Evolutionary conservation across 2,329 filamentous ascomycete species (phyloP).

Genomic region (Beauveria sp.): DNA sequence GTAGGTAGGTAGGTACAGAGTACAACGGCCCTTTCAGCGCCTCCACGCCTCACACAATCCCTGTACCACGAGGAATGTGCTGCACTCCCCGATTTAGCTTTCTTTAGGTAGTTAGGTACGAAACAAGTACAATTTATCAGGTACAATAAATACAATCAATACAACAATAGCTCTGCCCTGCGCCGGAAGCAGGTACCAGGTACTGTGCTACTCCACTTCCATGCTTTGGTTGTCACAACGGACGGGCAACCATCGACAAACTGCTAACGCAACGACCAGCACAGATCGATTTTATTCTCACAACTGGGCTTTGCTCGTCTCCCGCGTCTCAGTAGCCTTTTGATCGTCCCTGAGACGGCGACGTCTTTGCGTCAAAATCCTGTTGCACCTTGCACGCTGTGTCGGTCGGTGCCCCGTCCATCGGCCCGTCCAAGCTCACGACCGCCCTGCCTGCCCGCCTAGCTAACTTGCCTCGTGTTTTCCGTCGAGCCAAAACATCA

Average conservation of each 20-base stretch:
- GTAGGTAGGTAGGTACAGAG: not conserved
- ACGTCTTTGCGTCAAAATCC: not conserved
- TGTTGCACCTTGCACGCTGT: not conserved
- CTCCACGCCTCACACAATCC: too few relatives aligned
- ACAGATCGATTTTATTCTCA: not conserved
- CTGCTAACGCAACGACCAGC: not conserved
- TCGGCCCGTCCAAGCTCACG: slow-evolving; percentile 2
- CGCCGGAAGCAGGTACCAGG: slow-evolving; percentile 7
- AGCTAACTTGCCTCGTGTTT: not conserved
- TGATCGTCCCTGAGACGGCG: not conserved
- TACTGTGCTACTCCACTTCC: slow-evolving; percentile 9
- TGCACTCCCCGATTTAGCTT: too few relatives aligned
- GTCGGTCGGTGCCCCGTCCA: not conserved
- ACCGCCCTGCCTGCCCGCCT: not conserved
- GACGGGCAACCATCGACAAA: not conserved
- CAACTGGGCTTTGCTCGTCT: not conserved
- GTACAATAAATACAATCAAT: too few relatives aligned
- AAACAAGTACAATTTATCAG: too few relatives aligned
- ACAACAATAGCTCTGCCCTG: not conserved
- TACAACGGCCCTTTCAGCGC: too few relatives aligned
- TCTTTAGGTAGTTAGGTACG: too few relatives aligned
- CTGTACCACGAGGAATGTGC: too few relatives aligned
- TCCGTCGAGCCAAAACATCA: not conserved
- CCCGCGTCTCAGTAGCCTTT: not conserved
- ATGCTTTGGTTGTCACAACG: slow-evolving; percentile 9